A percentile compares a stretch with the other conserved stretches of the same genome.
These are phyloP conservation scores for Cladophialophora psammophila DNA, from an alignment of 2,329 filamentous ascomycete species.

Conservation along the genomic window DNA sequence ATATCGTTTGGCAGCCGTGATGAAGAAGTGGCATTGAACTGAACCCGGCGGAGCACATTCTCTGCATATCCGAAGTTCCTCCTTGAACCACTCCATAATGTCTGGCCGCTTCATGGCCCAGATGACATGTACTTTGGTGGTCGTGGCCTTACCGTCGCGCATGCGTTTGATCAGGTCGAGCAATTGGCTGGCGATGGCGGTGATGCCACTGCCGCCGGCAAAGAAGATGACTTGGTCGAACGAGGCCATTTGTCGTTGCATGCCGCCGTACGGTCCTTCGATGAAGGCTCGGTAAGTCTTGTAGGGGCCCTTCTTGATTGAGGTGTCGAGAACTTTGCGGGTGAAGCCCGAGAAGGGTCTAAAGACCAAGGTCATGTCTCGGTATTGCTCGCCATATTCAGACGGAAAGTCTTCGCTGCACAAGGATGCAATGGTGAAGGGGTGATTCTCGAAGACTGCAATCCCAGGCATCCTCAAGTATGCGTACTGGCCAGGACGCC, in stretches of 20 bases:
- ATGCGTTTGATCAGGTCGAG: constrained; percentile 95
- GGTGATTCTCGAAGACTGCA: constrained; percentile 88
- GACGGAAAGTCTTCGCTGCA: constrained; percentile 94
- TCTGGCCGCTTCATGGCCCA: constrained; percentile 92
- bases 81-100: constrained; percentile 97
- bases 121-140: constrained; percentile 87
- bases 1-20: constrained; percentile 75
- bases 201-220: constrained; percentile 93
- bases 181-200: constrained; percentile 88
- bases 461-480: constrained; percentile 95
- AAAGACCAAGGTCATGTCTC: constrained; percentile 91
- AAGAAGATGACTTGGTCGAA: constrained; percentile 95
- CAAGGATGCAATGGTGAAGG: constrained; percentile 91
- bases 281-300: constrained; percentile 92
- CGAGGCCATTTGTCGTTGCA: constrained; percentile 85
- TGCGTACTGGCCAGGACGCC: constrained; percentile 93
- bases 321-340: constrained; percentile 79
- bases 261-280: constrained; percentile 93
- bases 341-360: constrained; percentile 92
- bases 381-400: constrained; percentile 84
- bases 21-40: constrained; percentile 92
- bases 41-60: constrained; percentile 87
- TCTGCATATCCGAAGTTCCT: constrained; percentile 89
- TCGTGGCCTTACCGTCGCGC: constrained; percentile 92
- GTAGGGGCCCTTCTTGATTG: constrained; percentile 84